phyloP scores from a whole-genome alignment of 768 basidiomycete genomes.

The Mrakia gelida region DNA sequence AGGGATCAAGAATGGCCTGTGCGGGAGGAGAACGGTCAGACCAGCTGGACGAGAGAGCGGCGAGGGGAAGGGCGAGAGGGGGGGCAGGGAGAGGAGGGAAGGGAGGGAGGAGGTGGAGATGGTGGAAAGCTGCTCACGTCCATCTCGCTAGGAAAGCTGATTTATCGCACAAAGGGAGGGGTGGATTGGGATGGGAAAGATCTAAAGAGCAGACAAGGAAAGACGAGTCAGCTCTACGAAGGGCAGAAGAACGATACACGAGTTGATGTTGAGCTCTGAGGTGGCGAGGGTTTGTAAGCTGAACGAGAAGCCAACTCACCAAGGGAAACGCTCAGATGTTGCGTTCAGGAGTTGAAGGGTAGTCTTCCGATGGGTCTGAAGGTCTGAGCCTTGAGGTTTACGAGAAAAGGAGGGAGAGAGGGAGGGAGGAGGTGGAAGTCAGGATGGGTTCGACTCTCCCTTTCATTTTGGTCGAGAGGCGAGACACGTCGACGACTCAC shows the following conservation, averaged over 20 bases:
- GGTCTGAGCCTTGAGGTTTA: background rate
- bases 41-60: background rate
- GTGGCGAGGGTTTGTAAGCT: slow-evolving; percentile 1
- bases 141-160: background rate
- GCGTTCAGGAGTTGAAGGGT: background rate
- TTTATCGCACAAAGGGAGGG: background rate
- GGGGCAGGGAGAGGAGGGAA: no score
- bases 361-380: background rate
- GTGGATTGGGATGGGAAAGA: background rate
- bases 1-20: slow-evolving; percentile 87
- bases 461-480: background rate
- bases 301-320: background rate
- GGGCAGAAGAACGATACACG: background rate
- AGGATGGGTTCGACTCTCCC: background rate
- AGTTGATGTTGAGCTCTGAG: background rate
- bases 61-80: background rate
- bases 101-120: background rate
- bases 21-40: background rate
- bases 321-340: background rate
- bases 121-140: slow-evolving; percentile 14
- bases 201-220: background rate
- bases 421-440: background rate
- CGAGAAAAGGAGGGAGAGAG: background rate
- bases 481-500: background rate
- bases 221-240: background rate